Conservation (phyloP, 768 basidiomycete species). For the Phallus indusiatus region DNA sequence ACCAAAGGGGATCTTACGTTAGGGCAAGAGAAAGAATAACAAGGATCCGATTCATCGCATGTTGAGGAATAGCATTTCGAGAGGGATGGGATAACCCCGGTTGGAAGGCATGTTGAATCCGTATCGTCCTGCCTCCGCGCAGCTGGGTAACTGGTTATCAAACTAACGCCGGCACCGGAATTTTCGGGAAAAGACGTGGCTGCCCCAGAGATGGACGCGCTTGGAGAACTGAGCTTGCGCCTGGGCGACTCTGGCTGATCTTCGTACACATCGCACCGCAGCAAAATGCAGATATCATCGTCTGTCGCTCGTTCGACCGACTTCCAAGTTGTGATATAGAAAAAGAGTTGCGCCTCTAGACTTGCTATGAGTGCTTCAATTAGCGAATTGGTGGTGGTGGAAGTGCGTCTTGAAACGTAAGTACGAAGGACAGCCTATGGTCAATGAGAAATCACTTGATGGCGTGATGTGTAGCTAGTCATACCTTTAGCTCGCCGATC, state of each 20-base stretch:
- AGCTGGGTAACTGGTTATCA: not conserved
- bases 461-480: not conserved
- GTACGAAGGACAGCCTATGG: not conserved
- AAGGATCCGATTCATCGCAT: constrained; percentile 70
- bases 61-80: constrained; percentile 86
- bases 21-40: constrained; percentile 80
- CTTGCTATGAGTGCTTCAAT: constrained; percentile 3
- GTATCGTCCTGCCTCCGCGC: not conserved
- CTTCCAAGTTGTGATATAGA: not conserved
- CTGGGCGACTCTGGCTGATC: not conserved
- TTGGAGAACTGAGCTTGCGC: no score
- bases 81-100: constrained; percentile 80
- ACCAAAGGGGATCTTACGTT: not conserved
- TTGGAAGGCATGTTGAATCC: constrained; percentile 42
- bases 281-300: constrained; percentile 7
- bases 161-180: not conserved
- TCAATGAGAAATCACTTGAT: not conserved
- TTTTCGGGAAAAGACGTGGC: no score
- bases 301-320: not conserved
- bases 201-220: no score
- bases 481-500: constrained; percentile 2
- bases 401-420: not conserved
- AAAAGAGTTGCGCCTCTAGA: constrained; percentile 2
- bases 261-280: not conserved
- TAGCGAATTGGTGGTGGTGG: not conserved